phyloP scores from a whole-genome alignment of 345 rosid species.

The Garcia nutans region DNA sequence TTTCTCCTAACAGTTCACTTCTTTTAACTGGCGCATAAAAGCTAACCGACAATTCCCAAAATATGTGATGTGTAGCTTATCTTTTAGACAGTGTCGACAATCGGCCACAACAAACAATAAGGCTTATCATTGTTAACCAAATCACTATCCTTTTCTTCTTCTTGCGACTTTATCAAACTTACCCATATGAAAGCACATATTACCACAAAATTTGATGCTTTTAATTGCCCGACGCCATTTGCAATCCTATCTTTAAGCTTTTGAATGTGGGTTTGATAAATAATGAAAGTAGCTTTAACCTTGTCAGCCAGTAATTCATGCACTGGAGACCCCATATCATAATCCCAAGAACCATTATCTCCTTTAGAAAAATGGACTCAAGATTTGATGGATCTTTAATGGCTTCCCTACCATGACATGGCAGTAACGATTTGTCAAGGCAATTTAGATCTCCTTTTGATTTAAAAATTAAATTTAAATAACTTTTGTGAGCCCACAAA shows the following conservation, averaged over 20 bases:
- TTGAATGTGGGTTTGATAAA: conserved; percentile 13
- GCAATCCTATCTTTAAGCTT: conserved; percentile 26
- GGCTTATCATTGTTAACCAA: not conserved
- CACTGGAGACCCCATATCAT: not conserved
- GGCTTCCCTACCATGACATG: conserved; percentile 16
- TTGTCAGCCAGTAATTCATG: conserved; percentile 3
- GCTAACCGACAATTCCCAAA: conserved; percentile 39
- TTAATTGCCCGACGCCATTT: not conserved
- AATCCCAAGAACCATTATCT: conserved; percentile 13
- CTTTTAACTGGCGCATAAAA: conserved; percentile 15
- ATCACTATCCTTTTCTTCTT: not conserved
- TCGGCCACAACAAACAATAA: conserved; percentile 27
- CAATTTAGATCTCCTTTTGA: conserved; percentile 1
- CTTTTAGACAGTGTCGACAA: conserved; percentile 22
- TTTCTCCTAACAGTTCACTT: conserved; percentile 23
- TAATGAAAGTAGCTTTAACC: conserved; percentile 33
- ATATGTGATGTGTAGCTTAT: conserved; percentile 23
- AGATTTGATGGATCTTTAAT: conserved; percentile 28
- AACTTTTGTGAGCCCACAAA: too few relatives aligned
- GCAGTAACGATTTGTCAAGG: not conserved
- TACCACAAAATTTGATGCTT: conserved; percentile 29
- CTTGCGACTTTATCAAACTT: conserved; percentile 24
- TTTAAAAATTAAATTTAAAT: conserved; percentile 8
- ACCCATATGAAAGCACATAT: conserved; percentile 39
- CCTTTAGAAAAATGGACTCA: conserved; percentile 14